Conservation (phyloP, 257 asterid species). For the Capsicum rhomboideum region DNA sequence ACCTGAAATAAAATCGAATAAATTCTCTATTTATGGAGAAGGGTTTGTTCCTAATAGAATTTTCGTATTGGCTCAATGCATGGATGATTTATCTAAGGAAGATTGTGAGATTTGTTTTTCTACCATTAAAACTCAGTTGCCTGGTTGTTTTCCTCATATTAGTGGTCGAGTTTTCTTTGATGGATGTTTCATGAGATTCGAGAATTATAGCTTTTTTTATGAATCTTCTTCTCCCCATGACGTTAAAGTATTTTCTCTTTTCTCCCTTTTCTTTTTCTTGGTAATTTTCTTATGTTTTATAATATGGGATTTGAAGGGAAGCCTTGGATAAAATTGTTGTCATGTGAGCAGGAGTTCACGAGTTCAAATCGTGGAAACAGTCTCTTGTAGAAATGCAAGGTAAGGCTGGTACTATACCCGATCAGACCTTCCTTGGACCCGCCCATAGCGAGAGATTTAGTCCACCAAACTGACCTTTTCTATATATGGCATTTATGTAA, state of each 20-base stretch:
- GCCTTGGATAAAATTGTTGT: too few relatives aligned
- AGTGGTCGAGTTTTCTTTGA: constrained; percentile 4
- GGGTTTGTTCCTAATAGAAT: constrained; percentile 2
- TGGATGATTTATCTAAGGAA: constrained; percentile 9
- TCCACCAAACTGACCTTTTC: too few relatives aligned
- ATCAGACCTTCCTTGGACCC: too few relatives aligned
- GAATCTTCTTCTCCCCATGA: not conserved
- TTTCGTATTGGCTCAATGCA: constrained; percentile 10
- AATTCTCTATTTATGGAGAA: not conserved
- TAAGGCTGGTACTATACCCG: too few relatives aligned
- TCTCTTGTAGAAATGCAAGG: too few relatives aligned
- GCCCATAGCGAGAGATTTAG: too few relatives aligned
- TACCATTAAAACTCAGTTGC: not conserved
- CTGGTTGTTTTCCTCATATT: constrained; percentile 9
- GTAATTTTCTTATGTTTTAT: not conserved
- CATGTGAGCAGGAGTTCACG: too few relatives aligned
- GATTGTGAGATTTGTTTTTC: constrained; percentile 7
- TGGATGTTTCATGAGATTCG: constrained; percentile 14
- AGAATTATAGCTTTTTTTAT: constrained; percentile 8
- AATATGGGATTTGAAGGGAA: too few relatives aligned
- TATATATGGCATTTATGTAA: not conserved
- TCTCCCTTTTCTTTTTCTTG: not conserved
- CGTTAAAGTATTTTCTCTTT: not conserved
- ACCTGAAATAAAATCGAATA: not conserved
- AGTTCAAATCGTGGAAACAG: too few relatives aligned